phyloP scores from a whole-genome alignment of 345 rosid species.

The Isatis tinctoria region DNA sequence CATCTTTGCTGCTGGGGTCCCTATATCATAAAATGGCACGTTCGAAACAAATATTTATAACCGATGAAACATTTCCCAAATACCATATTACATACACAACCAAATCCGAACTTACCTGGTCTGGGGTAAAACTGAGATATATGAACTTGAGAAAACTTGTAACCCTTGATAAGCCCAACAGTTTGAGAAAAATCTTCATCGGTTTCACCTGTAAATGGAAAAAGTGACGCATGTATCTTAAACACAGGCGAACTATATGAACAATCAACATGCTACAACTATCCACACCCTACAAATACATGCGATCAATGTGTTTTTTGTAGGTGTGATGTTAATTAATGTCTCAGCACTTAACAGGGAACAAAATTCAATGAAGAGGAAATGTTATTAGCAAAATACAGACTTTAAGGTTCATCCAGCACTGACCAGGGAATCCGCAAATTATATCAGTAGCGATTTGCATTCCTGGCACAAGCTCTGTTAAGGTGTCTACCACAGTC shows the following conservation, averaged over 20 bases:
- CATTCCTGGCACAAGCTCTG: constrained; percentile 89
- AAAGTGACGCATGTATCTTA: neutral
- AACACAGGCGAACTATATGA: neutral
- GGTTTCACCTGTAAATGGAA: constrained; percentile 63
- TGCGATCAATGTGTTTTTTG: neutral
- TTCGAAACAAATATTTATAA: neutral
- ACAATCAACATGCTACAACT: neutral
- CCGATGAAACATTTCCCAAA: neutral
- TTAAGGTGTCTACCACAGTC: constrained; percentile 88
- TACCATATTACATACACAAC: neutral
- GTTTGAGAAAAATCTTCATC: constrained; percentile 87
- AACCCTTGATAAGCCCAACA: constrained; percentile 61
- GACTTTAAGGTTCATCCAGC: neutral
- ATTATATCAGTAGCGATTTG: constrained; percentile 97
- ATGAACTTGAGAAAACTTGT: constrained; percentile 86
- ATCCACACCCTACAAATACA: neutral
- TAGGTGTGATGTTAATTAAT: neutral
- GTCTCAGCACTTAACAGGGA: neutral
- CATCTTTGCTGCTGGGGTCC: constrained; percentile 98
- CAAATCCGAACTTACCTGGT: constrained; percentile 51
- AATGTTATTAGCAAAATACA: neutral
- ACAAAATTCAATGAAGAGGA: neutral
- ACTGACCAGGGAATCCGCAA: constrained; percentile 95
- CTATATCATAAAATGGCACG: constrained; percentile 27
- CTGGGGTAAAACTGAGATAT: constrained; percentile 97